Evolutionary conservation across 2,329 filamentous ascomycete species (phyloP).

Genomic region (Colletotrichum sublineola): DNA sequence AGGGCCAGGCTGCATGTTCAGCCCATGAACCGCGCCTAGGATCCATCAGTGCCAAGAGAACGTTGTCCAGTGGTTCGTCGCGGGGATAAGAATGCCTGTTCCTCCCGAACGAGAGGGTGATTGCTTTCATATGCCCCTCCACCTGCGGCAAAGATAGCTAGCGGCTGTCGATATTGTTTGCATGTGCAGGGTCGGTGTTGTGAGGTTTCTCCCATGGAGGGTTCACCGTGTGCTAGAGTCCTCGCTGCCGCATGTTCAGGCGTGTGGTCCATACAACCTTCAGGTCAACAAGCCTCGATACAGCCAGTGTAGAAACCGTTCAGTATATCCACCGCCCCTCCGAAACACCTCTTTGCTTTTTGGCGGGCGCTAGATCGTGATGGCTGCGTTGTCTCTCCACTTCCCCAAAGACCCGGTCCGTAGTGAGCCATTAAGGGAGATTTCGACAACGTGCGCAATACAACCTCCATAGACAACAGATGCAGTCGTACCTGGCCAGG

Average conservation of each 20-base stretch:
- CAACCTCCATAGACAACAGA: not conserved
- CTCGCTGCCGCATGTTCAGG: not conserved
- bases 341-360: constrained; percentile 12
- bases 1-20: not conserved
- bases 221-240: not conserved
- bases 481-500: not conserved
- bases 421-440: not conserved
- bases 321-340: not conserved
- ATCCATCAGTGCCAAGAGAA: not conserved
- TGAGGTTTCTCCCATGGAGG: not conserved
- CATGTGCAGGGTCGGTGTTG: not conserved
- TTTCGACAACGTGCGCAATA: not conserved
- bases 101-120: not conserved
- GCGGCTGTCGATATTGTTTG: not conserved
- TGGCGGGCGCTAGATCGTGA: not conserved
- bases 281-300: not conserved
- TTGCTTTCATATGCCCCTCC: not conserved
- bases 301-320: not conserved
- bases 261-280: not conserved
- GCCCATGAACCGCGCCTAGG: not conserved
- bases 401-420: not conserved
- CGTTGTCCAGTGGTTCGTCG: not conserved
- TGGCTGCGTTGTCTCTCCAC: not conserved
- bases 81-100: not conserved
- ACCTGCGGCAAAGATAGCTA: not conserved